Conservation (phyloP, 2,329 filamentous ascomycete species). For the Lachnellula cervina region DNA sequence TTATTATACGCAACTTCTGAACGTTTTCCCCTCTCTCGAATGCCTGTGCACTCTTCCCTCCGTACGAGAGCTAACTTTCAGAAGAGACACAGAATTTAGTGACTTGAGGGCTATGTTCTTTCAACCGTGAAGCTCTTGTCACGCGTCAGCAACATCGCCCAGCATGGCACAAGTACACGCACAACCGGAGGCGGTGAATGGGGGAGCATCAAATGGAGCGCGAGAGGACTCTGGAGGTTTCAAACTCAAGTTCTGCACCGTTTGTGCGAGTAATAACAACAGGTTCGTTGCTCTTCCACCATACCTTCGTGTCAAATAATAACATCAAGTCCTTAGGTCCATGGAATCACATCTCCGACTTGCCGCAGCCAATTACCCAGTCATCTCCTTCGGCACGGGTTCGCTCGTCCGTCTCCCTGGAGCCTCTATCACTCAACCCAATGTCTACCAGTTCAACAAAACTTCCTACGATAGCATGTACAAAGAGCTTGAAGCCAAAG, state of each 20-base stretch:
- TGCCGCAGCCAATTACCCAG: slow-evolving; percentile 81
- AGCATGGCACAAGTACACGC: slow-evolving; percentile 20
- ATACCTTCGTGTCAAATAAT: not conserved
- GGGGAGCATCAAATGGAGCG: slow-evolving; percentile 19
- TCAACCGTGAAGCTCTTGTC: not conserved
- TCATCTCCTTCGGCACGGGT: slow-evolving; percentile 95
- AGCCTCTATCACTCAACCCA: slow-evolving; percentile 85
- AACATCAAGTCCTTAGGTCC: slow-evolving; percentile 52
- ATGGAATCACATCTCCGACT: slow-evolving; percentile 99
- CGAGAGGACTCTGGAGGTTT: slow-evolving; percentile 45
- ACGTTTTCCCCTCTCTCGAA: slow-evolving; percentile 7
- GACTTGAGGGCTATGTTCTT: not conserved
- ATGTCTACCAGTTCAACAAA: slow-evolving; percentile 97
- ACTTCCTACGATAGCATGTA: slow-evolving; percentile 95
- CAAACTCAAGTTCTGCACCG: slow-evolving; percentile 95
- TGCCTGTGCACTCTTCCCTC: not conserved
- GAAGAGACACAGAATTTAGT: not conserved
- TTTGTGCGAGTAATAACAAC: slow-evolving; percentile 99
- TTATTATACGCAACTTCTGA: slow-evolving; percentile 30
- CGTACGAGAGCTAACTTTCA: not conserved
- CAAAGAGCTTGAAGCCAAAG: slow-evolving; percentile 81
- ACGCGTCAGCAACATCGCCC: slow-evolving; percentile 4
- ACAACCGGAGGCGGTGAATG: slow-evolving; percentile 14
- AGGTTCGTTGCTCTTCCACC: slow-evolving; percentile 48
- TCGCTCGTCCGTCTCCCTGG: slow-evolving; percentile 91